Base-by-base conservation (phyloP, 352 stramenopile species). In the Phytopythium litorale region DNA sequence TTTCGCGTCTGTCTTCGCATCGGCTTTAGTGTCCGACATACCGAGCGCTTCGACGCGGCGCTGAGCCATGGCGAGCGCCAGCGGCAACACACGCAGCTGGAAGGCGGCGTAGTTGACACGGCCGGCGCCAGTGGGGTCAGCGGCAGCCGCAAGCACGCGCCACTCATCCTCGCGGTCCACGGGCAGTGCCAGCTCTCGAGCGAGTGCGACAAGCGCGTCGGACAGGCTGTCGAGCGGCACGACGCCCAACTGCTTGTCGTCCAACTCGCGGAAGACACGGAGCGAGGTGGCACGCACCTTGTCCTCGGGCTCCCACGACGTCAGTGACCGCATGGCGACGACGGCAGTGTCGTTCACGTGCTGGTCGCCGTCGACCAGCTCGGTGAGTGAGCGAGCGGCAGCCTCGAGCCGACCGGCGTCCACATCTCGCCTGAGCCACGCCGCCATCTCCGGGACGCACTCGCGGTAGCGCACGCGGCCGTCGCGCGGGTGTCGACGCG, bases 41-140 rank as follows among this genome's bases (percentile, higher is more conserved):
- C n/a, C 11, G 15, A 18, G 18, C 51, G 19, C n/a, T n/a, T 18
- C 18, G 8, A 57, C 18, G 16, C 60, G 66, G 35, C 76, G 67
- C 52, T 87, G 72, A 30, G 65, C 52, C 6, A 87, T 48, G 59
- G 67, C 67, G 7, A 74, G 62, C 13, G 84, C 48, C 21, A 83
- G 49, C 8, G 79, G 79, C 40, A 77, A 77, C 56, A 86, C 56
- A 6, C 83, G 62, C 52, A 89, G 78, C 51, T 86, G 68, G 37
- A 88, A 88, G 58, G 66, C 70, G 32, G 68, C 62, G 48, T 86
- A 88, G 66, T 87, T 87, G 43, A 89, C 81, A 46, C 81, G 78
- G 12, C 79, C 79, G 12, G 67, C 74, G 15, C 71, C 67, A n/a
- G 72, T 71, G 4, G 72, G 66, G 50, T 91, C 79, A 0, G 71